Base-by-base conservation (phyloP, 208 protist genomes). In the Trypanosoma theileri region DNA sequence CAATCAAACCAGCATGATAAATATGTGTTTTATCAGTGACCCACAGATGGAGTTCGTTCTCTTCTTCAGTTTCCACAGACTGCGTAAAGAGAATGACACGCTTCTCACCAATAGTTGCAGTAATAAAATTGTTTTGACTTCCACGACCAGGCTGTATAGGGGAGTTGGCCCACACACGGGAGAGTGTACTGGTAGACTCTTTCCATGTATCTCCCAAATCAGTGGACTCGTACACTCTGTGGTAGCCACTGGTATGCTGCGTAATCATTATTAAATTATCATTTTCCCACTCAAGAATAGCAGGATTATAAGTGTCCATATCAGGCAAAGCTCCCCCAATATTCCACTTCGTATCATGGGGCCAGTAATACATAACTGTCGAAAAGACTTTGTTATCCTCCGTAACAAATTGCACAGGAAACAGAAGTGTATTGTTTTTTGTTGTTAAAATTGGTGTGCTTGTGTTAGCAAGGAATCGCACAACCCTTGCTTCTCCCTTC, bases 201-300 rank as follows among this genome's bases (percentile, higher is more conserved):
- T 17, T 56, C 51, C 51, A 56, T 26, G 51, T 56, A 1, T 10
- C 10, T 22, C 51, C 51, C 51, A 56, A 21, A 56, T 56, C 51
- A 56, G n/a, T 31, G 11, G 51, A 56, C 51, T 56, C 51, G 11
- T 56, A 56, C 22, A 31, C 51, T 24, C n/a, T 56, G 12, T n/a
- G 13, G 24, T 24, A 56, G 11, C 51, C 51, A 12, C 10, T 21
- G 51, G 4, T 31, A 24, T 26, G 24, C 4, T n/a, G 51, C 2
- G 17, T 11, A 24, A 16, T 24, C 22, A 56, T 22, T 1, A 56
- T 22, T 2, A 56, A 24, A 4, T 56, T 56, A 7, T 12, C 51
- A 16, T 24, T 12, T 12, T 35, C 6, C 28, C 51, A 56, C n/a
- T 56, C 51, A 2, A 56, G 4, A 22, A 56, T 31, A n/a, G n/a